phyloP scores from a whole-genome alignment of 352 stramenopile genomes.

The Pythium sp. region DNA sequence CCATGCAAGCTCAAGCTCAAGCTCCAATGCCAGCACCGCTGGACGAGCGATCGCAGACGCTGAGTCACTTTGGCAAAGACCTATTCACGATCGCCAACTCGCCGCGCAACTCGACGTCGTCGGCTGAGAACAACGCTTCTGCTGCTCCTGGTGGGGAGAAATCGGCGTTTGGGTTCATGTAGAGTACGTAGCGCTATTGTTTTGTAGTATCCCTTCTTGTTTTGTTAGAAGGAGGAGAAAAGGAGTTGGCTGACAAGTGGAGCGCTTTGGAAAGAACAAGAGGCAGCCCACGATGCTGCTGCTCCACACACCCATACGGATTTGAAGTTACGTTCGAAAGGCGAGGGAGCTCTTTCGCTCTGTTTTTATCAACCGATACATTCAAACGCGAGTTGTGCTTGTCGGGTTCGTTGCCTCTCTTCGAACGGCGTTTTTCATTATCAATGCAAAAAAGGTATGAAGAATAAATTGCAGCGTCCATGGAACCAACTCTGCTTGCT shows the following conservation, averaged over 20 bases:
- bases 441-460: neutral
- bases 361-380: neutral
- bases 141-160: conserved; percentile 30
- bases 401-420: neutral
- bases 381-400: neutral
- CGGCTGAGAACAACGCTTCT: neutral
- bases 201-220: neutral
- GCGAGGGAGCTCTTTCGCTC: neutral
- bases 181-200: conserved; percentile 26
- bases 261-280: conserved; percentile 6
- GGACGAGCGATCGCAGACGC: conserved; percentile 59
- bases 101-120: conserved; percentile 36
- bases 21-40: conserved; percentile 17
- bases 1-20: neutral
- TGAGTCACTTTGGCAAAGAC: conserved; percentile 84
- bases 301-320: neutral
- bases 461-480: conserved; percentile 1
- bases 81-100: conserved; percentile 86
- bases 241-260: neutral
- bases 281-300: neutral
- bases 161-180: conserved; percentile 89
- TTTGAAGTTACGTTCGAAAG: neutral
- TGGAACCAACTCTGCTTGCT: neutral
- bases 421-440: neutral
- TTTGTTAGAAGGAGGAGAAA: neutral